Conservation (phyloP, 768 basidiomycete species). For the Termitomyces eurrhizus region DNA sequence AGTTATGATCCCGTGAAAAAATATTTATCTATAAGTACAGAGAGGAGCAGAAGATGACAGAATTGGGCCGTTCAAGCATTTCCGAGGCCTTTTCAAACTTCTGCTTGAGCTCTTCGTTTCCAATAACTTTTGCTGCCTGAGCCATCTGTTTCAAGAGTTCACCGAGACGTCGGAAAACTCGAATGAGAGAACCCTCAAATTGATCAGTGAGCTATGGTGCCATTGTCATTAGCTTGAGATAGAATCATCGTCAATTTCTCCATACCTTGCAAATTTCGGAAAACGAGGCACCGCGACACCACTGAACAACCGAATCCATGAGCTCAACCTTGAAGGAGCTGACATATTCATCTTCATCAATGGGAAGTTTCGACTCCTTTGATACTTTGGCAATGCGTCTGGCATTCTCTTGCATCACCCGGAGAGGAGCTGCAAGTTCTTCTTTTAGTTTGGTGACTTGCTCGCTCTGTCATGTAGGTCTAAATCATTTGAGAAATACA, state of each 20-base stretch:
- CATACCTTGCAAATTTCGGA: conserved; percentile 92
- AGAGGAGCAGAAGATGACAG: conserved; percentile 88
- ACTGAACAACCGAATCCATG: conserved; percentile 96
- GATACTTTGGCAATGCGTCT: conserved; percentile 96
- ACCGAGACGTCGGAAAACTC: conserved; percentile 91
- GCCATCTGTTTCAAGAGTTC: conserved; percentile 97
- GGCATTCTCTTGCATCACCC: conserved; percentile 95
- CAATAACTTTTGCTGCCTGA: conserved; percentile 93
- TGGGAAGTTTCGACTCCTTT: conserved; percentile 83
- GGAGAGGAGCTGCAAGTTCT: conserved; percentile 87
- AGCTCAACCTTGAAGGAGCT: conserved; percentile 96
- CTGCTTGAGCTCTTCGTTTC: conserved; percentile 88
- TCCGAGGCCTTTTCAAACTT: conserved; percentile 91
- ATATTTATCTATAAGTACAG: conserved; percentile 55
- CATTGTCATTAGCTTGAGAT: not conserved
- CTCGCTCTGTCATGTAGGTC: conserved; percentile 57
- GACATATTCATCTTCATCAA: conserved; percentile 95
- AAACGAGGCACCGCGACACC: conserved; percentile 98
- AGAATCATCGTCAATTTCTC: not conserved
- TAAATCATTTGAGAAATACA: not conserved
- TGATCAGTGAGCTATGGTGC: conserved; percentile 81
- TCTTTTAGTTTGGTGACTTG: conserved; percentile 84
- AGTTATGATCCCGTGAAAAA: not conserved
- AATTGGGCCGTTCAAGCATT: conserved; percentile 91
- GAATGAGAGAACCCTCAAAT: conserved; percentile 95